Base-by-base conservation (phyloP, 148 eudicot species). In the Suaeda aralocaspica region DNA sequence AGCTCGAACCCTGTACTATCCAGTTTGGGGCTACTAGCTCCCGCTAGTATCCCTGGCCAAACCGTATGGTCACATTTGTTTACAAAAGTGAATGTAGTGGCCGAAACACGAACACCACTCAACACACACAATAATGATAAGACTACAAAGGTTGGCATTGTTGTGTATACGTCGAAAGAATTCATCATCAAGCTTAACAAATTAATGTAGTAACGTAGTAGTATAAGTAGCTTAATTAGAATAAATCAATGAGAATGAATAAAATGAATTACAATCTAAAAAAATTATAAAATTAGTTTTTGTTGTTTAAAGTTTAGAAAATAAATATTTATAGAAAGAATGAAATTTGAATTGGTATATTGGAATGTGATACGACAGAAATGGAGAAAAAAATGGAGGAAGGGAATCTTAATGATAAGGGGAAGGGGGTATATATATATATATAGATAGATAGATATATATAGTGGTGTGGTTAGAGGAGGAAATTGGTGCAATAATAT, bases 1-100 rank as follows among this genome's bases (percentile, higher is more conserved):
- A 91, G 87, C 75, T 85, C 84, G 45, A 91, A 91, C 5, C 97
- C 97, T 0, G 97, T 85, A 68, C 77, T 78, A 1, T 82, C 87
- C 8, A 91, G 72, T 4, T 53, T 66, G 1, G 97, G 79, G 42
- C 75, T 87, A 46, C 87, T 85, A 6, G 85, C 75, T 0, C 85
- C 79, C 9, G 85, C 69, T 3, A 86, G 79, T 21, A 84, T 76
- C 41, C 88, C 97, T 0, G 97, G 97, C 97, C 97, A 91, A 0
- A 91, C 81, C 2, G 90, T 82, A 51, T 79, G 73, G 16, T 83
- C 86, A 62, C 97, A 91, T 49, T 82, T 89, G 83, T 91, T 91
- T 18, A 84, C 78, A 42, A 87, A 85, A 34, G 90, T 91, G 30
- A 91, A 91, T 22, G 84, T 89, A 0, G 92, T 74, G 0, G 80